Evolutionary conservation across 179 eudicot species (phyloP).

Genomic region (Drosera spatulata): DNA sequence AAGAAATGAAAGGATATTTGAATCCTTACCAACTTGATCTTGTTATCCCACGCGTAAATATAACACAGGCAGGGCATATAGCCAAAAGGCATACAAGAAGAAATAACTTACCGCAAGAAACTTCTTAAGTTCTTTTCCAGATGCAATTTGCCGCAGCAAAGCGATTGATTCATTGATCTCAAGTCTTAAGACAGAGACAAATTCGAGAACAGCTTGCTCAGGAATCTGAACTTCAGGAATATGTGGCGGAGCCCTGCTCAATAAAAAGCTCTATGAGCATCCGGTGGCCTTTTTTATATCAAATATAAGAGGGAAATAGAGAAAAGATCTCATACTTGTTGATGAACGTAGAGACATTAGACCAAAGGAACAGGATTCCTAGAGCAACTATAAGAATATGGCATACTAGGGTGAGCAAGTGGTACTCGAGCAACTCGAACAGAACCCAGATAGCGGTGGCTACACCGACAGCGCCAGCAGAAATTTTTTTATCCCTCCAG

Average conservation of each 20-base stretch:
- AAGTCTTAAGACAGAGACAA: conserved; percentile 35
- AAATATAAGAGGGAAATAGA: background rate
- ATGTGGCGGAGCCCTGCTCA: conserved; percentile 38
- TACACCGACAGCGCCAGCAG: conserved; percentile 43
- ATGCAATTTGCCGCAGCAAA: conserved; percentile 40
- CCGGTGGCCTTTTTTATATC: background rate
- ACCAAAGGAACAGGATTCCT: conserved; percentile 59
- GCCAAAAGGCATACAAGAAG: background rate
- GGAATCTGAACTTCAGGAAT: conserved; percentile 54
- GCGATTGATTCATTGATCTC: conserved; percentile 34
- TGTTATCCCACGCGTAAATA: background rate
- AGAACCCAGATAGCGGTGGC: conserved; percentile 72
- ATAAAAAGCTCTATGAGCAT: background rate
- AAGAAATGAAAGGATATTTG: too few relatives aligned
- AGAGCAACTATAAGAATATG: conserved; percentile 51
- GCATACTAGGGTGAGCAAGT: conserved; percentile 53
- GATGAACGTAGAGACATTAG: conserved; percentile 53
- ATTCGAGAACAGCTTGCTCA: conserved; percentile 30
- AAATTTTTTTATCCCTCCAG: conserved; percentile 74
- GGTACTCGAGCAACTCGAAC: conserved; percentile 59
- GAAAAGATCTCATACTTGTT: conserved; percentile 31
- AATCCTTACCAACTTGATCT: too few relatives aligned
- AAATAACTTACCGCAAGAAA: conserved; percentile 41
- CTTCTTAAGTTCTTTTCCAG: conserved; percentile 55
- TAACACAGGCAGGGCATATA: background rate